Evolutionary conservation across 768 basidiomycete genomes (phyloP), one percentile per base, ranked within the genome.

Genomic region (Pluteus cervinus): DNA sequence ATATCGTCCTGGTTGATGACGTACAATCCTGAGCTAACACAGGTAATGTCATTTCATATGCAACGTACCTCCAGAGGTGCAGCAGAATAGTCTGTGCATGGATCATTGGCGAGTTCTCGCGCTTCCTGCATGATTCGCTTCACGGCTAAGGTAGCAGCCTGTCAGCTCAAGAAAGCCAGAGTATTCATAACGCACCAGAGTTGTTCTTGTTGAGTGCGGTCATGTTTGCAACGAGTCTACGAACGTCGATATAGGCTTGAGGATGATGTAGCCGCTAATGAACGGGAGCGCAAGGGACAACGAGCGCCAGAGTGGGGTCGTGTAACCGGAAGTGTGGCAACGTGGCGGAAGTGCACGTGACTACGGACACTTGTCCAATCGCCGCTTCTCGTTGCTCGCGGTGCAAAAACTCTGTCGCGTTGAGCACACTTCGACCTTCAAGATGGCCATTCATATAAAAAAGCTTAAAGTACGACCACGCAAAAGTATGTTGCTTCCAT

Each of bases 81-180:
- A 12, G 92, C 94, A 39, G 77, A 66, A 54, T 94, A 97, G 54
- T 94, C 92, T 1, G 84, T 81, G 36, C 76, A 81, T 40, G 86
- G 79, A 58, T 94, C 92, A 37, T 75, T 79, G 1, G 82, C 79
- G 10, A 97, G 75, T 53, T 98, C 93, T 43, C 78, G 69, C 4
- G 92, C 92, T 61, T 98, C 94, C 57, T 91, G 90, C 82, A 98
- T 86, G 49, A 98, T 96, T 24, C 94, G 81, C 65, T 97, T 97
- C 36, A 96, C 88, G 38, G 91, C 92, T 86, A 47, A 28, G 25
- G 12, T 21, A 44, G 33, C 34, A 28, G 24, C 7, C 7, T 11
- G 22, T 18, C 17, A 16, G 32, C 14, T 23, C 3, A 11, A 20
- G 14, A 30, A 36, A 30, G 18, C 7, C 20, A 23, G 30, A 29